Conservation (phyloP, 768 basidiomycete species). For the Lyophyllum shimeji region DNA sequence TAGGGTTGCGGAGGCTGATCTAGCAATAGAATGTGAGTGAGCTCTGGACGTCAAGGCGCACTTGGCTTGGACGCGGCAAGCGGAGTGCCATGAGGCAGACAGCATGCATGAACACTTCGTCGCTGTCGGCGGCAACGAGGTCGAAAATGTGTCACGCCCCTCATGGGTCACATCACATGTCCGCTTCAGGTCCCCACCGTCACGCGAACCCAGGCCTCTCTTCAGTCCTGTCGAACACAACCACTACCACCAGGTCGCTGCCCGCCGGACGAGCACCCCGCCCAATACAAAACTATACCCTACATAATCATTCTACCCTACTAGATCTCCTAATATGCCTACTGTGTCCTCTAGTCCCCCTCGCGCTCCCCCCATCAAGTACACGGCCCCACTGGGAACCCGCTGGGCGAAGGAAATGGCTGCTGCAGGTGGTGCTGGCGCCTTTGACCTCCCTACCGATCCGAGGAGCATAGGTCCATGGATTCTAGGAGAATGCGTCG, state of each 20-base stretch:
- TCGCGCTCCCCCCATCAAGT: slow-evolving; percentile 69
- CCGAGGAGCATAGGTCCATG: slow-evolving; percentile 88
- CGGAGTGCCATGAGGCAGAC: slow-evolving; percentile 26
- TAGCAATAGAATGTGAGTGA: slow-evolving; percentile 10
- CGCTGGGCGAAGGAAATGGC: slow-evolving; percentile 90
- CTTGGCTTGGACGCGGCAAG: slow-evolving; percentile 17
- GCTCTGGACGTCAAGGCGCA: slow-evolving; percentile 15
- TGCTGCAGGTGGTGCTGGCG: slow-evolving; percentile 66
- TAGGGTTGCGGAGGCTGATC: slow-evolving; percentile 7
- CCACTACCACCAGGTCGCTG: slow-evolving; percentile 19
- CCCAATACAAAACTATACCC: slow-evolving; percentile 34
- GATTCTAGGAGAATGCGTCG: slow-evolving; percentile 91
- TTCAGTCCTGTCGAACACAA: slow-evolving; percentile 11
- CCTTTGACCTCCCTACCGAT: slow-evolving; percentile 83
- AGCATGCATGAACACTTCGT: slow-evolving; percentile 28
- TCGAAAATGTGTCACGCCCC: slow-evolving; percentile 11
- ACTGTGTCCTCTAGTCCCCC: slow-evolving; percentile 56
- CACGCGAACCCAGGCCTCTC: slow-evolving; percentile 1
- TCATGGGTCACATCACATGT: slow-evolving; percentile 16
- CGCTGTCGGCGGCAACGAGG: background rate
- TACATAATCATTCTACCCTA: slow-evolving; percentile 24
- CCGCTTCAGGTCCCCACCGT: slow-evolving; percentile 20
- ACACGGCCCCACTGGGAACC: slow-evolving; percentile 68
- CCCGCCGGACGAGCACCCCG: slow-evolving; percentile 46
- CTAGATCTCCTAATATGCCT: slow-evolving; percentile 32